phyloP scores from a whole-genome alignment of 139 green algal genomes.

The Coccomyxa sp. region DNA sequence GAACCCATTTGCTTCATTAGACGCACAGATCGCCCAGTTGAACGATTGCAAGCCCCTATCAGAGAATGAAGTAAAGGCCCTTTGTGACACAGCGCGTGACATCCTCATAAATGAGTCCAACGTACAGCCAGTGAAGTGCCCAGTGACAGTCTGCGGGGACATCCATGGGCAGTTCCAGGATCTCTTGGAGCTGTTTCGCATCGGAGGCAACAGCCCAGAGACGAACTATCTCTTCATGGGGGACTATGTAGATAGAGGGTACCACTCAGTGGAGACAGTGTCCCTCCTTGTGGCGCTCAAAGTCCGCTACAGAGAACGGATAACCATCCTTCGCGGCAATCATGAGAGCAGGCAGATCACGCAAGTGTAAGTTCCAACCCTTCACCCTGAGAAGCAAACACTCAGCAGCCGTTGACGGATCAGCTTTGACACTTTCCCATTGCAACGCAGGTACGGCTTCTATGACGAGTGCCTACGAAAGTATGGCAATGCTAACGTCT shows the following conservation, averaged over 20 bases:
- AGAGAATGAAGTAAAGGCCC: slow-evolving; percentile 83
- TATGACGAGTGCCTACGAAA: slow-evolving; percentile 99
- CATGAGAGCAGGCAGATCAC: slow-evolving; percentile 98
- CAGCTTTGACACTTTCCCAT: too few species aligned
- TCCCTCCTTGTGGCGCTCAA: slow-evolving; percentile 88
- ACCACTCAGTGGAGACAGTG: slow-evolving; percentile 97
- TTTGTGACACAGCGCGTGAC: slow-evolving; percentile 93
- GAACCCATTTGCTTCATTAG: background rate
- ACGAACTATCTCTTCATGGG: slow-evolving; percentile 99
- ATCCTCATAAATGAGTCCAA: slow-evolving; percentile 92
- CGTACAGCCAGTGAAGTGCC: slow-evolving; percentile 90
- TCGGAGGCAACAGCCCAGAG: slow-evolving; percentile 91
- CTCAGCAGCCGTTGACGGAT: too few species aligned
- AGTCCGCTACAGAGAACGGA: slow-evolving; percentile 88
- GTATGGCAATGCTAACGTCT: slow-evolving; percentile 97
- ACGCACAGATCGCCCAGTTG: slow-evolving; percentile 71
- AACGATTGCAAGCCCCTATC: slow-evolving; percentile 88
- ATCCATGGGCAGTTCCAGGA: slow-evolving; percentile 99
- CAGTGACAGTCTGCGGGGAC: slow-evolving; percentile 97
- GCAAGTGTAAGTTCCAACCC: slow-evolving; percentile 76
- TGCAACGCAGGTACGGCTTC: slow-evolving; percentile 86
- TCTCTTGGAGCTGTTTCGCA: slow-evolving; percentile 92
- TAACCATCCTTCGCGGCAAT: slow-evolving; percentile 98
- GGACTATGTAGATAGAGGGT: slow-evolving; percentile 98
- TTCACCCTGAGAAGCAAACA: background rate